Evolutionary conservation across 345 rosid species (phyloP).

Genomic region (Arabidopsis suecica): DNA sequence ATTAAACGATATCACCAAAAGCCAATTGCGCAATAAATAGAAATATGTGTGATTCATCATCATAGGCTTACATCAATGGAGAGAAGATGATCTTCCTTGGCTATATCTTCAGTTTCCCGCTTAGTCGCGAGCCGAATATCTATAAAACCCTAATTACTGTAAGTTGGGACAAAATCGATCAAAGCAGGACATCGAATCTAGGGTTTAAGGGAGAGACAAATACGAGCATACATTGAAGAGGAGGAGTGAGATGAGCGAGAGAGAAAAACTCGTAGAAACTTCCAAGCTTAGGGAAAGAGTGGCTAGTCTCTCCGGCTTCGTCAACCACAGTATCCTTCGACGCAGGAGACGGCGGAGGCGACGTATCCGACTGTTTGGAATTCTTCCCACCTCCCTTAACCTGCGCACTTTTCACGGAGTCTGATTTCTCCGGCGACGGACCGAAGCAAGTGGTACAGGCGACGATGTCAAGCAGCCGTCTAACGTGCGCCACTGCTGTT

Average conservation of each 20-base stretch:
- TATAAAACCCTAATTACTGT: conserved; percentile 42
- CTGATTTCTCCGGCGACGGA: conserved; percentile 62
- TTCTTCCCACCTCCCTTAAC: conserved; percentile 49
- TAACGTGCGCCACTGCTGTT: conserved; percentile 81
- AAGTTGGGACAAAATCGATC: conserved; percentile 34
- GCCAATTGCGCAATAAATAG: not conserved
- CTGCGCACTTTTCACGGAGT: conserved; percentile 52
- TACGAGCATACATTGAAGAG: conserved; percentile 72
- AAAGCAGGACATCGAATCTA: conserved; percentile 4
- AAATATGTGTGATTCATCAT: not conserved
- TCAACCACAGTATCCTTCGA: conserved; percentile 59
- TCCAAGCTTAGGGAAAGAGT: conserved; percentile 83
- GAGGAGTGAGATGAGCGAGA: conserved; percentile 88
- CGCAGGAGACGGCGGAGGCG: conserved; percentile 45
- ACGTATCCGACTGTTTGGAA: conserved; percentile 53
- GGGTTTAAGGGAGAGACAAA: conserved; percentile 19
- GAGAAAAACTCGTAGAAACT: conserved; percentile 95
- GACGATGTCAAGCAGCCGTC: conserved; percentile 87
- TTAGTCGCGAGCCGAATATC: conserved; percentile 66
- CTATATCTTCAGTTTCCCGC: conserved; percentile 63
- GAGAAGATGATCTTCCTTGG: conserved; percentile 76
- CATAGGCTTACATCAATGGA: conserved; percentile 72
- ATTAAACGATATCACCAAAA: conserved; percentile 8
- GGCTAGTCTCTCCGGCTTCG: conserved; percentile 72
- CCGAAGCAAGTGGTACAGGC: conserved; percentile 89